Evolutionary conservation across 495 filamentous ascomycete genomes (phyloP), one percentile per base, ranked within the genome.

Genomic region (Aspergillus steynii): DNA sequence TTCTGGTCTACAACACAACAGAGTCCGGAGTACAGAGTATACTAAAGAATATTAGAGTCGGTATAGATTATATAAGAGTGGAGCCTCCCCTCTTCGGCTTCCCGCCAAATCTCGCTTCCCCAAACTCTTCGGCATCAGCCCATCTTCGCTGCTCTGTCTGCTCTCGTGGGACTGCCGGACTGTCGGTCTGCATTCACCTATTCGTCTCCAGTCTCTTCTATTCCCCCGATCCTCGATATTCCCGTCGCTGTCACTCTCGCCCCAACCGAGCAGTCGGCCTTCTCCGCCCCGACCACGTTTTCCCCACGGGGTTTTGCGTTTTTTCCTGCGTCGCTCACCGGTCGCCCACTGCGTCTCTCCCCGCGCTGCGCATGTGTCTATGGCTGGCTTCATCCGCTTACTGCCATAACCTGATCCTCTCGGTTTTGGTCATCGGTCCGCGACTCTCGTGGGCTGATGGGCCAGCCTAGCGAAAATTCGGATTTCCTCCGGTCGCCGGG

Each of bases 291-390:
- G 45, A 34, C 37, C 53, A 26, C 46, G 42, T 55, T 53, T 55
- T 55, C 53, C 53, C 53, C 53, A 55, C 53, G 53, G 53, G 53
- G 53, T 55, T 55, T 55, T 55, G 26, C 25, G 34, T 46, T 26
- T 10, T 46, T 28, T 37, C 9, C 6, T 20, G 29, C 25, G n/a
- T 46, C 34, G 20, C 4, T 34, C 53, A 15, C 28, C 53, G 34
- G 34, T 15, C n/a, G 8, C 15, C n/a, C 25, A 9, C 27, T 20
- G 6, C 34, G 28, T 47, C 50, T 4, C 50, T 12, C 25, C 1
- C 6, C 10, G 5, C 5, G 42, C 32, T 12, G 37, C 28, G 42
- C 46, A 14, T 45, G 53, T 28, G 20, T 28, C 25, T 45, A 55
- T 55, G 53, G 34, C 53, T 27, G 6, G 14, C 25, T 29, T 46